These are phyloP conservation scores for Candida oleophila DNA, from an alignment of 805 yeast genomes.

Conservation along the genomic window DNA sequence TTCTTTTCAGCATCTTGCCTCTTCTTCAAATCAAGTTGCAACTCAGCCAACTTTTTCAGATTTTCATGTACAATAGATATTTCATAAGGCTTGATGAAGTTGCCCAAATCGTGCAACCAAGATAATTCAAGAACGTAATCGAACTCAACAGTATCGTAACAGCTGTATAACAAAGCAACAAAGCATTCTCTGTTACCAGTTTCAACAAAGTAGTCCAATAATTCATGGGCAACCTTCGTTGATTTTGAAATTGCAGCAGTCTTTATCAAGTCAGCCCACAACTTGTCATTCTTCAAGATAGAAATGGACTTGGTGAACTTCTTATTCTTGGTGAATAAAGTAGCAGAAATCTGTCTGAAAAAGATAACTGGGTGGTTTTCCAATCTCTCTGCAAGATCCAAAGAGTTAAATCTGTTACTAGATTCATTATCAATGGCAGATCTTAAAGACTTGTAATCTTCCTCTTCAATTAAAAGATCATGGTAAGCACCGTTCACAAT, in stretches of 20 bases:
- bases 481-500: constrained; percentile 95
- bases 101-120: constrained; percentile 84
- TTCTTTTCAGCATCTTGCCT: constrained; percentile 59
- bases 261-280: constrained; percentile 92
- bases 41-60: constrained; percentile 59
- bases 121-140: constrained; percentile 87
- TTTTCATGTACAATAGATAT: constrained; percentile 84
- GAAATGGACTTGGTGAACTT: constrained; percentile 89
- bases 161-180: constrained; percentile 82
- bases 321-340: constrained; percentile 89
- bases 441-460: constrained; percentile 87
- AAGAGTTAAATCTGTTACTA: constrained; percentile 86
- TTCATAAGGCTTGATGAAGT: constrained; percentile 88
- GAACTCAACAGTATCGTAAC: constrained; percentile 74
- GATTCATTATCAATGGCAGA: constrained; percentile 75
- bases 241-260: constrained; percentile 85
- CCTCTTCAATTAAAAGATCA: constrained; percentile 92
- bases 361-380: constrained; percentile 89
- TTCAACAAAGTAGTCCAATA: constrained; percentile 88
- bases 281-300: constrained; percentile 83
- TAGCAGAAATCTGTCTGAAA: constrained; percentile 95
- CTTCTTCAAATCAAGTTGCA: constrained; percentile 67
- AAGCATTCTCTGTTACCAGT: constrained; percentile 96
- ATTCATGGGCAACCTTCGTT: constrained; percentile 81
- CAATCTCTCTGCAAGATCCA: constrained; percentile 87